Evolutionary conservation across 768 basidiomycete genomes (phyloP).

Genomic region (Clavulina sp.): DNA sequence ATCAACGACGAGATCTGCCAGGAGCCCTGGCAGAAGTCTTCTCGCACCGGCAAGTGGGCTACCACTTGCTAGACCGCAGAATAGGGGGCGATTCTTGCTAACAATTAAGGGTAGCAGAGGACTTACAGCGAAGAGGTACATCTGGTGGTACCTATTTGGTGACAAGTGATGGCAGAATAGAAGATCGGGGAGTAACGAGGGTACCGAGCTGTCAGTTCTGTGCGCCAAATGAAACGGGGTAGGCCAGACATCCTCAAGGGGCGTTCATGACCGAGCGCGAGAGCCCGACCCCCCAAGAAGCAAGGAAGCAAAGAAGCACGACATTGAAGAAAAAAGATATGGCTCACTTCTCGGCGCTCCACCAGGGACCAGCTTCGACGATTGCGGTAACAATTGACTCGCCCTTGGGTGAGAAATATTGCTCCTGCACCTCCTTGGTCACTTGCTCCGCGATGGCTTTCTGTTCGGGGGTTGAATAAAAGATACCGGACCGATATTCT

Average conservation of each 20-base stretch:
- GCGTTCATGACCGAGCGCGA: too few species aligned
- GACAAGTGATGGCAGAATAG: neutral
- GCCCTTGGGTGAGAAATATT: slow-evolving; percentile 59
- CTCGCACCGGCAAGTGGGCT: too few species aligned
- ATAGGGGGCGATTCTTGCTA: too few species aligned
- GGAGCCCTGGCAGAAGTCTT: too few species aligned
- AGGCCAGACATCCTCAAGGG: too few species aligned
- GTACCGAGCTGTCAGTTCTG: too few species aligned
- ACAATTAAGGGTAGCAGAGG: too few species aligned
- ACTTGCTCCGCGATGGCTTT: slow-evolving; percentile 51
- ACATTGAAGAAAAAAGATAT: slow-evolving; percentile 12
- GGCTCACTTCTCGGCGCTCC: slow-evolving; percentile 24
- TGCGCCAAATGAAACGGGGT: too few species aligned
- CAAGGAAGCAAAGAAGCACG: neutral
- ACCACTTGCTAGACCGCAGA: too few species aligned
- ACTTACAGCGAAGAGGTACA: slow-evolving; percentile 62
- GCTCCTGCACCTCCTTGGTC: slow-evolving; percentile 66
- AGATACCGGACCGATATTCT: slow-evolving; percentile 94
- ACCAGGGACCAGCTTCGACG: slow-evolving; percentile 54
- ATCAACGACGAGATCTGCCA: too few species aligned
- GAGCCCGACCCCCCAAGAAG: neutral
- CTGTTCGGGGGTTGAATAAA: slow-evolving; percentile 61
- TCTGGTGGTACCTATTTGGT: slow-evolving; percentile 42
- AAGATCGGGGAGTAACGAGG: too few species aligned
- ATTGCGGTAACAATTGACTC: slow-evolving; percentile 69